Evolutionary conservation across 805 yeast species (phyloP), one percentile per base, ranked within the genome.

Genomic region (Cyberlindnera xylosilytica): DNA sequence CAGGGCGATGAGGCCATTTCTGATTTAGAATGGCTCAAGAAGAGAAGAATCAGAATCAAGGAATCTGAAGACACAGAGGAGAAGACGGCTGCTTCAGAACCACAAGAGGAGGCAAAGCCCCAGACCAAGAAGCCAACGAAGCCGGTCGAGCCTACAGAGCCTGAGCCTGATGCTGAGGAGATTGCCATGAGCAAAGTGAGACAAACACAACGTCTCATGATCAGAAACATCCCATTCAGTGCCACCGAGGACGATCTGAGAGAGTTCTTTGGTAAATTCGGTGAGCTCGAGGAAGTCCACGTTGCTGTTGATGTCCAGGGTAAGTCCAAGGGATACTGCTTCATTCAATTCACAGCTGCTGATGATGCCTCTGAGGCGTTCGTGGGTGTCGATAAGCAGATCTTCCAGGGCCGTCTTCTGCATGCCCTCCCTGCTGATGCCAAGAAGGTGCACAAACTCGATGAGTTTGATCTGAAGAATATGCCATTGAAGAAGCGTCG

Each of bases 281-380:
- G 99, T 9, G 66, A 67, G 6, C 61, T 89, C 29, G 87, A 81
- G 50, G 98, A 93, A 65, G 96, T 88, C 2, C 99, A 93, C 63
- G 71, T 93, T 54, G 97, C 99, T 1, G 63, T 89, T 28, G 98
- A 91, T 58, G 83, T 95, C 4, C 78, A 93, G 65, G 95, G 95
- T 10, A 77, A 80, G 53, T 83, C 96, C 1, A 93, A 93, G 64
- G 99, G 99, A 0, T 87, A 88, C 62, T 96, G 93, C 0, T 90
- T 90, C 57, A 73, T 89, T 11, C 79, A 82, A 58, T 93, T 84
- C 58, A 66, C 62, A n/a, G 70, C 77, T 47, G 71, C 83, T 9
- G 74, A 75, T 9, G 82, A 83, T 58, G 99, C 99, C 0, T 78
- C 83, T 1, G 59, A 65, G 22, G 98, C 98, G 0, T 90, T 72